phyloP scores from a whole-genome alignment of 306 rosid species.

The Chamaecrista fasciculata region DNA sequence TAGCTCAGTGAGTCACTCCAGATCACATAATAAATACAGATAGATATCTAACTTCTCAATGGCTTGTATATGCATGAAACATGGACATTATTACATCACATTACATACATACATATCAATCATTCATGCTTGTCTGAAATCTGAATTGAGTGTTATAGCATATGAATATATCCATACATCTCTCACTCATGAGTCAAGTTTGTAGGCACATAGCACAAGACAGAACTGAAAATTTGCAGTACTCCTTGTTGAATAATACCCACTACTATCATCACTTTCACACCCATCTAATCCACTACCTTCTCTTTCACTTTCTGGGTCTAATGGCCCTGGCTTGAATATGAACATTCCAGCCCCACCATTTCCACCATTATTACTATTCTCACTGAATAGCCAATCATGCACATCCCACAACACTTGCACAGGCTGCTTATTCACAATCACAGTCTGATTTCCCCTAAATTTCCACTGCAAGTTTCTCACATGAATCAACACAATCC shows the following conservation, averaged over 20 bases:
- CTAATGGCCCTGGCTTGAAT: constrained; percentile 64
- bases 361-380: no score
- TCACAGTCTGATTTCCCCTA: constrained; percentile 74
- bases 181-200: constrained; percentile 47
- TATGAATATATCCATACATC: no score
- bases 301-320: constrained; percentile 56
- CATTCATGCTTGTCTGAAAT: no score
- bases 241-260: constrained; percentile 55
- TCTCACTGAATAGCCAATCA: constrained; percentile 69
- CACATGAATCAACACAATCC: constrained; percentile 75
- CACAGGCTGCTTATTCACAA: constrained; percentile 59
- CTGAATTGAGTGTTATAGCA: no score
- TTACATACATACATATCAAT: no score
- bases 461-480: constrained; percentile 90
- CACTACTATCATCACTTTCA: constrained; percentile 61
- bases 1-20: no score
- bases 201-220: constrained; percentile 61
- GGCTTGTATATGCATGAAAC: no score
- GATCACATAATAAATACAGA: no score
- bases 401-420: constrained; percentile 87
- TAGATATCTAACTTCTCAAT: no score
- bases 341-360: constrained; percentile 76
- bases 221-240: constrained; percentile 48
- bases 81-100: no score
- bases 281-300: constrained; percentile 40